Evolutionary conservation across 2,329 filamentous ascomycete genomes (phyloP).

Genomic region (Claviceps sp.): DNA sequence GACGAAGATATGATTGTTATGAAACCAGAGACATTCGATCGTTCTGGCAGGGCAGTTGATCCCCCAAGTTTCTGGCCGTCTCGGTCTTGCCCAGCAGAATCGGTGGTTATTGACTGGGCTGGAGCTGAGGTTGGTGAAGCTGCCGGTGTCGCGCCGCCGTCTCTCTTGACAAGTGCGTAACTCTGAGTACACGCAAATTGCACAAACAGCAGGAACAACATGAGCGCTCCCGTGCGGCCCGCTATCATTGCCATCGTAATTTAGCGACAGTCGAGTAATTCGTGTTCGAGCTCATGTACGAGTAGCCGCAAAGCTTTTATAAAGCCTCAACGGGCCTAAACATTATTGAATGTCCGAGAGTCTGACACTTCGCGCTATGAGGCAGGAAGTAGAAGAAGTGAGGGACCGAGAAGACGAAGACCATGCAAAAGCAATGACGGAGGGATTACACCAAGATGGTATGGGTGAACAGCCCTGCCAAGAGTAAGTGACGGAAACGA

Average conservation of each 20-base stretch:
- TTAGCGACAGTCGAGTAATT: constrained; percentile 1
- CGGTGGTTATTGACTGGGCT: neutral
- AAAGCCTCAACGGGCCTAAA: constrained; percentile 8
- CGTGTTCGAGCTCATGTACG: constrained; percentile 2
- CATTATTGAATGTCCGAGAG: constrained; percentile 7
- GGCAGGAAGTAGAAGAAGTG: neutral
- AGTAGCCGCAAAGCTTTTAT: constrained; percentile 10
- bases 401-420: neutral
- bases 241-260: constrained; percentile 22
- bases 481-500: neutral
- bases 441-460: neutral
- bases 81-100: neutral
- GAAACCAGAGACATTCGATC: neutral
- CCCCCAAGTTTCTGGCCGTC: neutral
- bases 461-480: neutral
- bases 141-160: constrained; percentile 14
- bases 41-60: neutral
- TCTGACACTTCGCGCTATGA: neutral
- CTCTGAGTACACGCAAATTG: constrained; percentile 23
- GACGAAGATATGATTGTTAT: neutral
- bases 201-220: constrained; percentile 25
- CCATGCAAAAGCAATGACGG: neutral
- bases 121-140: constrained; percentile 1
- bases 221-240: constrained; percentile 21
- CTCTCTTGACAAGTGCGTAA: constrained; percentile 19